phyloP scores from a whole-genome alignment of 2,329 filamentous ascomycete genomes.

The Pestalotiopsis sp. region DNA sequence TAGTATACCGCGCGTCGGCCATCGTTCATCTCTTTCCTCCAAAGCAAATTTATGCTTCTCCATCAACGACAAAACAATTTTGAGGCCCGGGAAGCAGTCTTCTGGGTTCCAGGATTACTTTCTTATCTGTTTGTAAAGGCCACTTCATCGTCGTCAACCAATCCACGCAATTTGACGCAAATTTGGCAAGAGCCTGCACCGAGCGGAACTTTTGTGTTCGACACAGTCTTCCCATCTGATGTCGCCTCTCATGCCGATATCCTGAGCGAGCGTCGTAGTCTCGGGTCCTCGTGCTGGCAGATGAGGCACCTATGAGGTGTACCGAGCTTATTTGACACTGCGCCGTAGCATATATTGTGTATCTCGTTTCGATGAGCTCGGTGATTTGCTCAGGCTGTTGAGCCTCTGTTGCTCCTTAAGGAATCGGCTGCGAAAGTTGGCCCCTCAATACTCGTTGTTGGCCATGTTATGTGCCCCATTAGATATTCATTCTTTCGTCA shows the following conservation, averaged over 20 bases:
- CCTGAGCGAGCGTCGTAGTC: too few species aligned
- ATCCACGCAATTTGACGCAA: too few species aligned
- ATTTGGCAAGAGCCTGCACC: too few species aligned
- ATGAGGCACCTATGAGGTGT: background rate
- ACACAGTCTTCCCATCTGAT: background rate
- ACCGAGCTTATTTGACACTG: background rate
- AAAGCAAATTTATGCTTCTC: too few species aligned
- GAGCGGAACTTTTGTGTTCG: background rate
- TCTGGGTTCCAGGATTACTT: too few species aligned
- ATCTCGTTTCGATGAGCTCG: background rate
- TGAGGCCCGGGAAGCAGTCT: too few species aligned
- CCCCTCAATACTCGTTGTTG: background rate
- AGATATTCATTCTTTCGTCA: background rate
- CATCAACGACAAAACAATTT: too few species aligned
- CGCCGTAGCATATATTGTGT: background rate
- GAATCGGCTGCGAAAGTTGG: background rate
- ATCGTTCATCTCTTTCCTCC: too few species aligned
- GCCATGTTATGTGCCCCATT: background rate
- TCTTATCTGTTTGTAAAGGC: too few species aligned
- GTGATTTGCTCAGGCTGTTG: background rate
- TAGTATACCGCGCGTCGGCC: too few species aligned
- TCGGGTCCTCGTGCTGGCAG: background rate
- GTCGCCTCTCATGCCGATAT: too few species aligned
- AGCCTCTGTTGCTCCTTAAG: background rate
- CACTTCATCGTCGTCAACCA: too few species aligned